Evolutionary conservation across 805 yeast species (phyloP), one percentile per base, ranked within the genome.

Genomic region (Suhomyces prunicola): DNA sequence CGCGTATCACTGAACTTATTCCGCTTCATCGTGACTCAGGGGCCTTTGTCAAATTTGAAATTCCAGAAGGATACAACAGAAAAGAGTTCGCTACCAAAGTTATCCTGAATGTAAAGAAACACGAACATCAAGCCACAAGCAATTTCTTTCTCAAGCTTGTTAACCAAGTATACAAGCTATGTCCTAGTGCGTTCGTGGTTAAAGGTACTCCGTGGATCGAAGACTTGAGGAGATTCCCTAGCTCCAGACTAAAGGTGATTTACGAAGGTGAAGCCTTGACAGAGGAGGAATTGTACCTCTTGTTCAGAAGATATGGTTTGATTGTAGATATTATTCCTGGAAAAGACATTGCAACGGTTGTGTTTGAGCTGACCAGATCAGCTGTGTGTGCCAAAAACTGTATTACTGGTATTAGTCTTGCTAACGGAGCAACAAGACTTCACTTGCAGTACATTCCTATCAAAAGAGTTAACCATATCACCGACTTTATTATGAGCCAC

Each of bases 141-240:
- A 54, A 57, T 40, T 46, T 54, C 3, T 24, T 60, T 7, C 50
- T 44, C 4, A 44, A 49, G 24, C 29, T 61, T 2, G 23, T 48
- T 15, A 58, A 58, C 46, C 40, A 39, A 3, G 4, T 63, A 1
- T 60, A 55, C 44, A 60, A 58, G 15, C 54, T 61, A 1, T 73
- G 69, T 52, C 87, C 86, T 2, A 72, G 74, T 54, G 86, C 80
- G 50, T 86, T 78, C 62, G 85, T 88, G 0, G 97, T 94, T 0
- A 86, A 87, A 60, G 99, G 99, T 56, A 76, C 81, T 1, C 99
- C 99, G 0, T 93, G 97, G 97, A 87, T 94, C 55, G 98, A 93
- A 71, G 99, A 94, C 66, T 74, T 94, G 66, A 81, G 89, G 60
- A 73, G 97, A 56, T 81, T 79, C 57, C 96, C 96, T 7, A 83